These are phyloP conservation scores for California macrophylla DNA, from an alignment of 441 rosid genomes.

Conservation along the genomic window DNA sequence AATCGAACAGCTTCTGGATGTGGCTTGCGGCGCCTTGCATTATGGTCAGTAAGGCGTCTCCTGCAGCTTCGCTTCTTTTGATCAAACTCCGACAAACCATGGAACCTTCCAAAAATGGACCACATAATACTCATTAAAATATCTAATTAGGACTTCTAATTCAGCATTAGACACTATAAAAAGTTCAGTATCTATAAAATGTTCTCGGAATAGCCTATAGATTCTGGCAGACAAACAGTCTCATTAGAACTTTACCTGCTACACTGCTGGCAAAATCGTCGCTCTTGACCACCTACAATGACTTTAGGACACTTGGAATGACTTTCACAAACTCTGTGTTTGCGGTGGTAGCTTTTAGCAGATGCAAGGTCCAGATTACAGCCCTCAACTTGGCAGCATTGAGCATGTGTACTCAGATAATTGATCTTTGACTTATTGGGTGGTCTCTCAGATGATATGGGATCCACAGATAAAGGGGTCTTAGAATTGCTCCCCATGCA, in stretches of 20 bases:
- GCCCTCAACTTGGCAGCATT: slow-evolving; percentile 69
- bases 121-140: slow-evolving; percentile 8
- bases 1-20: slow-evolving; percentile 47
- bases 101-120: slow-evolving; percentile 52
- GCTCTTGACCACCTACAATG: slow-evolving; percentile 59
- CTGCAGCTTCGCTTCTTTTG: slow-evolving; percentile 92
- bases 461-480: slow-evolving; percentile 9
- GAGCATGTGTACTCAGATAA: slow-evolving; percentile 35
- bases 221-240: background rate
- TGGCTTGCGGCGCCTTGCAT: slow-evolving; percentile 92
- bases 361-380: slow-evolving; percentile 69
- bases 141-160: background rate
- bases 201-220: background rate
- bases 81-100: slow-evolving; percentile 73
- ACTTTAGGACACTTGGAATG: slow-evolving; percentile 81
- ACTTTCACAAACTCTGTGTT: slow-evolving; percentile 68
- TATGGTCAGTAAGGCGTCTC: slow-evolving; percentile 78
- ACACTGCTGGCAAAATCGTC: slow-evolving; percentile 92
- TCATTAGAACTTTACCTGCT: slow-evolving; percentile 46
- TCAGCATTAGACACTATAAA: background rate
- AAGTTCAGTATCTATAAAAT: background rate
- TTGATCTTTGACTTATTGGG: slow-evolving; percentile 45
- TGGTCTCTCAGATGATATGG: slow-evolving; percentile 31
- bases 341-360: slow-evolving; percentile 72
- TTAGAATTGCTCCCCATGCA: slow-evolving; percentile 14